Evolutionary conservation across 306 rosid genomes (phyloP).

Genomic region (Quercus mongolica): DNA sequence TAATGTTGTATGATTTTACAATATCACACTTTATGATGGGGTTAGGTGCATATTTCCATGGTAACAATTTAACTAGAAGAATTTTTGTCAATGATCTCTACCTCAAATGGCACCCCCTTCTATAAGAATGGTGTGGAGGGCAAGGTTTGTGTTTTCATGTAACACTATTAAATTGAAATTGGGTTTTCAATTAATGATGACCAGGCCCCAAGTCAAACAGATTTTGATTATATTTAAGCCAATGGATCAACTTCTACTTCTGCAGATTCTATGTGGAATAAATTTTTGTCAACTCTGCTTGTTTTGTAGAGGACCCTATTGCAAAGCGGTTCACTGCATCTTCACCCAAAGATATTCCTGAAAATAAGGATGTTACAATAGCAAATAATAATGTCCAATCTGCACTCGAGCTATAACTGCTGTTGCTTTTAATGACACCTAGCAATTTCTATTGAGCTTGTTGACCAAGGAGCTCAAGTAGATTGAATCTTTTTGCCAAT

Average conservation of each 20-base stretch:
- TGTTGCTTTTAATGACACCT: constrained; percentile 6
- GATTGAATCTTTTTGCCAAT: background rate
- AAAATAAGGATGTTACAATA: constrained; percentile 43
- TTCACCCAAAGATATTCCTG: constrained; percentile 51
- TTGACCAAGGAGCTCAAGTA: background rate
- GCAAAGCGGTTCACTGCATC: constrained; percentile 58
- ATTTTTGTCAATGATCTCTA: background rate
- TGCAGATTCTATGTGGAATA: background rate
- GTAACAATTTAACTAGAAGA: background rate
- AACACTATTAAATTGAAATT: background rate
- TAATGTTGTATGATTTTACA: background rate
- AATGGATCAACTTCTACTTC: background rate
- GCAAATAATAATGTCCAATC: constrained; percentile 46
- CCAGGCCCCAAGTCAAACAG: background rate
- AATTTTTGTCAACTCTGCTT: constrained; percentile 14
- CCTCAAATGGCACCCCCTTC: background rate
- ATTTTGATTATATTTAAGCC: background rate
- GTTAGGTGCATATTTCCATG: background rate
- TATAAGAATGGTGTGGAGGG: background rate
- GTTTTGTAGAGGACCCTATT: constrained; percentile 73
- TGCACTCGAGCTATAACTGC: constrained; percentile 48
- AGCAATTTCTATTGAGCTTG: background rate
- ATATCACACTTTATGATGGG: background rate
- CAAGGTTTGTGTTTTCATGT: background rate
- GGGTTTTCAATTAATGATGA: background rate